These are phyloP conservation scores for Penicillium aurantiogriseum DNA, from an alignment of 2,329 filamentous ascomycete genomes.

Conservation along the genomic window DNA sequence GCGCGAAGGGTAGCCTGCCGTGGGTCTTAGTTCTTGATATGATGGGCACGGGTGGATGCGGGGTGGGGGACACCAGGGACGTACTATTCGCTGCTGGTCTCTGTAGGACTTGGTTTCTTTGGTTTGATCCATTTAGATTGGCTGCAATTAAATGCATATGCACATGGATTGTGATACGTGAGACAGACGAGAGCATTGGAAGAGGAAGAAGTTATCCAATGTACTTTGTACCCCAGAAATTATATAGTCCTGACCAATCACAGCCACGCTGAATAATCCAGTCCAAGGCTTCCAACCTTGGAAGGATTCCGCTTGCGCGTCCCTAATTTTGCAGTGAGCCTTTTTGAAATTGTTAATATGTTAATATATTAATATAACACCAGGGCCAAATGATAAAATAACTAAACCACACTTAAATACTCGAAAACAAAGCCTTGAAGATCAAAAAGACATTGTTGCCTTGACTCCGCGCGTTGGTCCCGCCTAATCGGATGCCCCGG, in stretches of 20 bases:
- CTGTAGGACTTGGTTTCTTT: neutral
- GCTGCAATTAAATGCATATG: neutral
- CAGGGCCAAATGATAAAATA: neutral
- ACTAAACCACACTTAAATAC: neutral
- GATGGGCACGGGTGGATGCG: neutral
- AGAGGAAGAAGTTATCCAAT: neutral
- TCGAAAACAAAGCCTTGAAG: neutral
- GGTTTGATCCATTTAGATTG: neutral
- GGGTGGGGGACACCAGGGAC: neutral
- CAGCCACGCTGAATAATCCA: conserved; percentile 19
- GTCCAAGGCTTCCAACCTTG: neutral
- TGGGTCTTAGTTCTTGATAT: neutral
- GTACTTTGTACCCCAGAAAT: neutral
- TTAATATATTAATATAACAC: too few species aligned
- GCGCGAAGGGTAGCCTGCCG: conserved; percentile 23
- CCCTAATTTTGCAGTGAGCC: neutral
- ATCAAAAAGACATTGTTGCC: neutral
- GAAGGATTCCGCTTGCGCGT: neutral
- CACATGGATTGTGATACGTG: neutral
- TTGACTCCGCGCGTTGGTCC: neutral
- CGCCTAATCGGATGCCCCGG: conserved; percentile 24
- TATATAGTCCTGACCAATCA: conserved; percentile 16
- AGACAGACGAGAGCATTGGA: neutral
- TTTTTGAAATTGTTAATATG: neutral
- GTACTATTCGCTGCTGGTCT: conserved; percentile 22